Base-by-base conservation (phyloP, 306 rosid genomes). In the Fragaria nilgerrensis region DNA sequence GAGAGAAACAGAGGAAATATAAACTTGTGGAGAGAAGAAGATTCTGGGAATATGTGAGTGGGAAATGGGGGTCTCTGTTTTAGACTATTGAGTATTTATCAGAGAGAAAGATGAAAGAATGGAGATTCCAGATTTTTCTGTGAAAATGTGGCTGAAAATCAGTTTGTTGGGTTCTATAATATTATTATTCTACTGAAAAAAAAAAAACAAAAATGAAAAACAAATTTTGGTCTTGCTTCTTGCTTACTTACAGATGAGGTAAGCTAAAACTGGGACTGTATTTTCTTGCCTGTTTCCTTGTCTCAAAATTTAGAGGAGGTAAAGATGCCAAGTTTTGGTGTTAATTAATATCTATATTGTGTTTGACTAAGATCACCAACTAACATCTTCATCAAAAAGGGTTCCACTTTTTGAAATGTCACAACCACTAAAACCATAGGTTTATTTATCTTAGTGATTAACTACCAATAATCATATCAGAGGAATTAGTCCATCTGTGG, bases 101-200 rank as follows among this genome's bases (percentile, higher is more conserved):
- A 53, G 36, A 53, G 61, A 75, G 83, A 47, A 79, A 77, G 16
- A 76, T 73, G 83, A 47, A 80, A 77, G 16, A 76, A 59, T 68
- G 44, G 78, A 66, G 83, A 68, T 78, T 79, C 73, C 79, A 87
- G 90, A 88, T 78, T 88, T 88, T 80, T 92, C 82, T 76, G 70
- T 17, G 79, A 87, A 90, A 86, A 85, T 82, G 88, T 83, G 97
- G 97, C 83, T 84, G 83, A 79, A 79, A 88, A 72, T 81, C 23
- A 20, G 84, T 88, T 83, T 68, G 85, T 82, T 80, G 82, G 82
- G 67, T 10, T 62, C 34, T 12, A 9, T 39, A 5, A 25, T 59
- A 17, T 32, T 32, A 32, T 32, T 32, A 32, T 32, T 32, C 5
- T 56, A 56, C 55, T 22, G 4, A 9, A 56, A 52, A 32, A 32